Base-by-base conservation (phyloP, 768 basidiomycete species). In the Suillus subalutaceus region DNA sequence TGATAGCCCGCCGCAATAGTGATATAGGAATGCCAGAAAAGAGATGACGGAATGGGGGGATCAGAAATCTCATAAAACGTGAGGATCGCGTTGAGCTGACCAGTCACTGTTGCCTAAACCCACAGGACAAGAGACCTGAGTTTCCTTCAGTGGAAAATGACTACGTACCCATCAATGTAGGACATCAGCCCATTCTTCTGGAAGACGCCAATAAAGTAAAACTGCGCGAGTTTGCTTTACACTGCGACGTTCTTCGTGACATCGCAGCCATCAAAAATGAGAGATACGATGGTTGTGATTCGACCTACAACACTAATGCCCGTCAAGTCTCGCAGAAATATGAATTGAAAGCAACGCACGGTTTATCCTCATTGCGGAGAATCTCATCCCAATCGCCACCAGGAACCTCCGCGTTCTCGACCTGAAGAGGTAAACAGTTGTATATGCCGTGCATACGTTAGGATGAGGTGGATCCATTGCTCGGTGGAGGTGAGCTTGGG, bases 51-150 rank as follows among this genome's bases (percentile, higher is more conserved):
- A 32, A 92, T 72, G 0, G 85, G 86, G 1, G 93, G 92, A 66
- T 94, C 90, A 38, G 86, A 86, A 67, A 95, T 93, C 71, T 94
- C 93, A 76, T 91, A 92, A 75, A 92, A 92, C 3, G 93, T 94
- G 71, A 95, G 71, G 73, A 95, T 94, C 52, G 89, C 92, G 75
- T 92, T 93, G 63, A 94, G 71, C 73, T 94, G 92, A 3, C 89
- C 93, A 4, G 91, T 89, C 5, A 86, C 84, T 32, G 82, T 79
- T 20, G 85, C 92, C 93, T 95, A 44, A 18, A 44, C 18, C 8
- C 18, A 2, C 8, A 44, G 43, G 7, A 7, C 43, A 44, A 44
- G 43, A 18, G 16, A 43, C 41, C 41, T 43, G 16, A 44, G 7
- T 8, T 18, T 44, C 8, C 18, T 44, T 44, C 43, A 44, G 18